Evolutionary conservation across 1,284 basidiomycete genomes (phyloP).

Genomic region (Leccinum pachyderme): DNA sequence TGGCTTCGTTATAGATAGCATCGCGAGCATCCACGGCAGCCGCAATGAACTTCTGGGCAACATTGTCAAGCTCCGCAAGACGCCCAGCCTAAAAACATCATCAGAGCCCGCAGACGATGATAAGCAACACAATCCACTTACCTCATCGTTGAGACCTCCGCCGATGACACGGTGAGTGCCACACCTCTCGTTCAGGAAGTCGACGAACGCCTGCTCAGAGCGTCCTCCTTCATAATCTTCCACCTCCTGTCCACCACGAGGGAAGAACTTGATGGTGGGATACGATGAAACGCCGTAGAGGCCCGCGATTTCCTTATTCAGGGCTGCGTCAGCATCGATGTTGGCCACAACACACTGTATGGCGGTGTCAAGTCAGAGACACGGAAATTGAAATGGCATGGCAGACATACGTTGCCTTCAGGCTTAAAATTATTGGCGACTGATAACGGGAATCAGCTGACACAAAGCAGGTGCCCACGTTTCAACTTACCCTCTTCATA

Average conservation of each 20-base stretch:
- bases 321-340: conserved; percentile 83
- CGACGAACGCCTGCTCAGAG: conserved; percentile 66
- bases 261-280: conserved; percentile 97
- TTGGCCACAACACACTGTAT: conserved; percentile 82
- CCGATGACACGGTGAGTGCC: conserved; percentile 82
- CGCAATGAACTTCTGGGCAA: conserved; percentile 78
- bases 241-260: conserved; percentile 63
- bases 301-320: conserved; percentile 73
- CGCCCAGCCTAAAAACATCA: conserved; percentile 67
- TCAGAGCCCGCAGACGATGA: conserved; percentile 1
- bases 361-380: conserved; percentile 6
- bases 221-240: conserved; percentile 69
- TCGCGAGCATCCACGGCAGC: conserved; percentile 56
- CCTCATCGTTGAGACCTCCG: conserved; percentile 76
- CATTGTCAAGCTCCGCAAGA: conserved; percentile 70
- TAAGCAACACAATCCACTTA: conserved; percentile 32
- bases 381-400: neutral
- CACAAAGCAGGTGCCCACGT: neutral
- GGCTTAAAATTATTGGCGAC: conserved; percentile 78
- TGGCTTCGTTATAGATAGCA: conserved; percentile 65
- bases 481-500: conserved; percentile 64
- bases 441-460: conserved; percentile 21
- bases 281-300: conserved; percentile 74
- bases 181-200: conserved; percentile 84
- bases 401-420: conserved; percentile 65